Evolutionary conservation across 2,329 filamentous ascomycete genomes (phyloP), one percentile per base, ranked within the genome.

Genomic region (Cytospora piceicola): DNA sequence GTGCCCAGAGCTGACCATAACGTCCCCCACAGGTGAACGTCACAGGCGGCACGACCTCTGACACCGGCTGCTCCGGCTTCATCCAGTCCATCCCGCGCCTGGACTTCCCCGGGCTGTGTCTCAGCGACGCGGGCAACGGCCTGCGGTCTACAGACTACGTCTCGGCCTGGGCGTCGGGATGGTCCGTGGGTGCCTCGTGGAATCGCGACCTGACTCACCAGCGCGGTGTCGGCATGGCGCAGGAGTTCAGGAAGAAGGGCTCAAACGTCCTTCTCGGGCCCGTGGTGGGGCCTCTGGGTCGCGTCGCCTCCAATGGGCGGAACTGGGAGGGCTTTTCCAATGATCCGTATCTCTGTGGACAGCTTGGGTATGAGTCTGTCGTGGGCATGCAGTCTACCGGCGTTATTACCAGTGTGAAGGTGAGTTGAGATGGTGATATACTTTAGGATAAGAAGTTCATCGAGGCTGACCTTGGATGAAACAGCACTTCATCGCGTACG

Each of bases 261-360:
- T 85, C 92, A 36, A 89, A 94, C 73, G 82, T 93, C n/a, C 84
- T 88, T 67, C 81, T 94, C 15, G 91, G 91, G 1, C 91, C 91
- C 3, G 90, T 90, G 1, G 87, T 90, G 68, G 87, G 86, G 0
- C 86, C 87, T 1, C 73, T 89, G 1, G 87, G 88, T 20, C 80
- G 86, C 3, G 78, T 87, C 64, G 83, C 85, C 0, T 79, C 80
- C 22, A 85, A 85, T 59, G 88, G 88, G 1, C 78, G 88, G 56
- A 88, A 87, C 65, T 90, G 86, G 77, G 77, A 79, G 54, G 68
- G 75, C 4, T 76, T 78, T 61, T 72, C 74, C 4, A 72, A 71
- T 27, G 85, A 88, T 69, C 85, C 86, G 0, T 88, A 90, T 55
- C 79, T 92, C 0, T 86, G 72, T 22, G 77, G 75, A 24, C 69